Evolutionary conservation across 192 early-diverging fungal species (phyloP).

Genomic region (Jimgerdemannia flammicorona): DNA sequence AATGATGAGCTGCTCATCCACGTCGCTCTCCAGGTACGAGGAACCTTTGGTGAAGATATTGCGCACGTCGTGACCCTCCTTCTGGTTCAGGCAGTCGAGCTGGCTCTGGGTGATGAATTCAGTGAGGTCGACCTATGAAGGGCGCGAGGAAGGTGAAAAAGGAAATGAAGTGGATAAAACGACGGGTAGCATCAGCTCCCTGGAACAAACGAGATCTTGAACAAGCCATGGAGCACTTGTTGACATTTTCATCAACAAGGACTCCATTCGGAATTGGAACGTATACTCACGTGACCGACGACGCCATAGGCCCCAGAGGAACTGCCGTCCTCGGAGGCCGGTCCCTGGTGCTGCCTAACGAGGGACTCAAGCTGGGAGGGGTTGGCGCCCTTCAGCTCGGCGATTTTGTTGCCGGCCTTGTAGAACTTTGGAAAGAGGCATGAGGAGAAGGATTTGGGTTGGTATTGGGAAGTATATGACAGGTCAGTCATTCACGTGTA

Average conservation of each 20-base stretch:
- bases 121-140: slow-evolving; percentile 53
- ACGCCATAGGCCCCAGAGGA: slow-evolving; percentile 38
- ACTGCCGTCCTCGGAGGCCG: slow-evolving; percentile 19
- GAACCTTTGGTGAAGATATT: slow-evolving; percentile 75
- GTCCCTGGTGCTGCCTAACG: slow-evolving; percentile 63
- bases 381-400: slow-evolving; percentile 81
- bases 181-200: neutral
- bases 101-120: slow-evolving; percentile 63
- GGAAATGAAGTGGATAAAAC: neutral
- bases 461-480: neutral
- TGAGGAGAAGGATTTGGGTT: neutral
- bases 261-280: neutral
- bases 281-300: slow-evolving; percentile 36
- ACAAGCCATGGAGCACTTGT: neutral
- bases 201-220: neutral
- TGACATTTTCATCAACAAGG: neutral
- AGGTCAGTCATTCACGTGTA: neutral
- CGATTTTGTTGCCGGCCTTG: slow-evolving; percentile 69
- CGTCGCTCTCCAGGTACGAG: slow-evolving; percentile 81
- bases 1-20: slow-evolving; percentile 93
- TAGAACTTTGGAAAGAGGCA: slow-evolving; percentile 40
- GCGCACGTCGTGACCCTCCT: slow-evolving; percentile 65
- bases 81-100: slow-evolving; percentile 85
- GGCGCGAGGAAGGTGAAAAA: too few relatives aligned
- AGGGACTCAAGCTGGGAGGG: slow-evolving; percentile 59